phyloP scores from a whole-genome alignment of 805 yeast genomes.

The Metschnikowia bowlesiae region DNA sequence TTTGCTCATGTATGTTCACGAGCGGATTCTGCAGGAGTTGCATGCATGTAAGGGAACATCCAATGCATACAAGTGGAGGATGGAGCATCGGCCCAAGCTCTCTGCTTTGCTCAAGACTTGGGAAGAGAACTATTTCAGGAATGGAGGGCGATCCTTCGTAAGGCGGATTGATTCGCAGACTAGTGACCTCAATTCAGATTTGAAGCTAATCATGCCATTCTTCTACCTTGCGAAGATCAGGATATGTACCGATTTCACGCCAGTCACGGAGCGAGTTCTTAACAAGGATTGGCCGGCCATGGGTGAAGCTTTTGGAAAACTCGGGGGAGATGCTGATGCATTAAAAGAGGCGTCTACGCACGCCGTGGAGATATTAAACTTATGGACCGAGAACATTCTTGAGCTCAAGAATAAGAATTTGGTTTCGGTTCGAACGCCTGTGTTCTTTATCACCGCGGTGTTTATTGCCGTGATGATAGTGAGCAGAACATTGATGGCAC shows the following conservation, averaged over 20 bases:
- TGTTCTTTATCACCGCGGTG: slow-evolving; percentile 67
- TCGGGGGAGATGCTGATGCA: slow-evolving; percentile 54
- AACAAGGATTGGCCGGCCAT: slow-evolving; percentile 63
- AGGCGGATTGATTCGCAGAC: slow-evolving; percentile 46
- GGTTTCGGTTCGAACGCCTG: slow-evolving; percentile 69
- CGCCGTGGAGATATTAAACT: slow-evolving; percentile 53
- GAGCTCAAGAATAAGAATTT: slow-evolving; percentile 60
- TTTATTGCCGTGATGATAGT: slow-evolving; percentile 59
- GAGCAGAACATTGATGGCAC: slow-evolving; percentile 54
- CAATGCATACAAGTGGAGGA: slow-evolving; percentile 60
- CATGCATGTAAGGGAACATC: slow-evolving; percentile 25
- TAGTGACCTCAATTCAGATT: slow-evolving; percentile 49
- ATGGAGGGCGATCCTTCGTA: slow-evolving; percentile 59
- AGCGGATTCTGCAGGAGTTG: slow-evolving; percentile 51
- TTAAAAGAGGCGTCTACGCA: slow-evolving; percentile 58
- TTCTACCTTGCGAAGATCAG: slow-evolving; percentile 64
- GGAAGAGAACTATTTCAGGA: slow-evolving; percentile 59
- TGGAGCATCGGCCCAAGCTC: slow-evolving; percentile 55
- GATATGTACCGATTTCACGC: slow-evolving; percentile 56
- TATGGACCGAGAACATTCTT: slow-evolving; percentile 72
- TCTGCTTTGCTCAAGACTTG: slow-evolving; percentile 58
- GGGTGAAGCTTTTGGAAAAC: slow-evolving; percentile 47
- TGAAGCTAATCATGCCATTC: slow-evolving; percentile 64
- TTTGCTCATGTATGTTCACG: slow-evolving; percentile 62
- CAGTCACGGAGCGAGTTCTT: slow-evolving; percentile 58